Base-by-base conservation (phyloP, 345 rosid species). In the Heritiera littoralis region DNA sequence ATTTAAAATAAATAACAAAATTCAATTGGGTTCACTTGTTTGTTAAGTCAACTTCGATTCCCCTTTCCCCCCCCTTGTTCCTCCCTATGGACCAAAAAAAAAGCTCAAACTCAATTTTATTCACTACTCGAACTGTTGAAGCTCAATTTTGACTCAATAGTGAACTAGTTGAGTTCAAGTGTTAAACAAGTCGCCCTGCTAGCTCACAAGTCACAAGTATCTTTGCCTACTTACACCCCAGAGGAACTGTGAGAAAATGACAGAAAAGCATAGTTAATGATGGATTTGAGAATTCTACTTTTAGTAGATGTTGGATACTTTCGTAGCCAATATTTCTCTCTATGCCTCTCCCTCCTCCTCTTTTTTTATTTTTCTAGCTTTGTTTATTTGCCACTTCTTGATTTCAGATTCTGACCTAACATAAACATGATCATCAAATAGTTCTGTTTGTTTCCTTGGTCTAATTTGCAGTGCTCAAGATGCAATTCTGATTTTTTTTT, bases 381-480 rank as follows among this genome's bases (percentile, higher is more conserved):
- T 23, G n/a, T 45, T 69, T 46, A 20, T 23, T 69, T 45, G 46
- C 73, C 41, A 28, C 48, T 45, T n/a, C 12, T 73, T 2, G 65
- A 45, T 58, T 58, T 61, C 51, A 11, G 17, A 58, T 56, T 46
- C 12, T 56, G 64, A 78, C 63, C 5, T 15, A 64, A 3, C 61
- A 30, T 6, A 60, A 41, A 30, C 59, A 49, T 49, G 75, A 72
- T 30, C 59, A 15, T 8, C n/a, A 52, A 12, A 77, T 49, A 18
- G 66, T 76, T 77, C 76, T 18, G 52, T 60, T 80, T 30, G 41
- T 60, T 65, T 55, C 35, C 46, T 38, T 79, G 54, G 30, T 66
- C 32, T 45, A 23, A 43, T 49, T 40, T 51, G 46, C 76, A 56
- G 68, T 70, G 78, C 64, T 46, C 56, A 69, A 64, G 13, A 23